phyloP scores from a whole-genome alignment of 129 eudicot genomes.

The Lactuca saligna region DNA sequence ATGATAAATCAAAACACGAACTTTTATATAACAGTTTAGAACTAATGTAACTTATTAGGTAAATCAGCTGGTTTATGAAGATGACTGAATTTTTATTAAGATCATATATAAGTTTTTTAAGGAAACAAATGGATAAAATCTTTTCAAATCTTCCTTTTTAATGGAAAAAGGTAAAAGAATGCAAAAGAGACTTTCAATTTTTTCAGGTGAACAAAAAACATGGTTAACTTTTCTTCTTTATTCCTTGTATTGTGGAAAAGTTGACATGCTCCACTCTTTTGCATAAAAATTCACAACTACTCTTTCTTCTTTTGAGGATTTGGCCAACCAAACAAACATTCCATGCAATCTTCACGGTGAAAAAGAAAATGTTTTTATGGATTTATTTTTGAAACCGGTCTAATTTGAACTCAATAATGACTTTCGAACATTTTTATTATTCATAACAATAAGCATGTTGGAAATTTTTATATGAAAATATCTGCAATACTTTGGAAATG shows the following conservation, averaged over 20 bases:
- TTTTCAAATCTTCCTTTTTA: background rate
- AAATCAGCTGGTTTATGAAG: background rate
- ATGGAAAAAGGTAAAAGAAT: background rate
- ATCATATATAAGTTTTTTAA: background rate
- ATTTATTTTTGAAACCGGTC: no score
- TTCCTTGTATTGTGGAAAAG: slow-evolving; percentile 33
- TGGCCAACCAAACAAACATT: slow-evolving; percentile 21
- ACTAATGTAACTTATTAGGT: background rate
- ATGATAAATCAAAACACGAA: background rate
- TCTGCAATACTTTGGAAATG: no score
- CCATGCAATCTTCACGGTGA: background rate
- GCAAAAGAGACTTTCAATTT: slow-evolving; percentile 19
- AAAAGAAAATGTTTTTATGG: background rate
- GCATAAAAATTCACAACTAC: slow-evolving; percentile 28
- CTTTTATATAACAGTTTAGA: background rate
- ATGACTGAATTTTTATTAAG: background rate
- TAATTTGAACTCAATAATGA: no score
- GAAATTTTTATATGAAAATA: no score
- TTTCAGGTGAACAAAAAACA: slow-evolving; percentile 7
- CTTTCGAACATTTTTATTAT: no score
- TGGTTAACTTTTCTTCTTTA: slow-evolving; percentile 12
- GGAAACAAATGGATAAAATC: background rate
- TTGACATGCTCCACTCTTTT: slow-evolving; percentile 32
- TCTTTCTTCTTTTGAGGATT: slow-evolving; percentile 33
- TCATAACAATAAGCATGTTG: no score